Conservation (phyloP, 768 basidiomycete species). For the Boletus insuetus region DNA sequence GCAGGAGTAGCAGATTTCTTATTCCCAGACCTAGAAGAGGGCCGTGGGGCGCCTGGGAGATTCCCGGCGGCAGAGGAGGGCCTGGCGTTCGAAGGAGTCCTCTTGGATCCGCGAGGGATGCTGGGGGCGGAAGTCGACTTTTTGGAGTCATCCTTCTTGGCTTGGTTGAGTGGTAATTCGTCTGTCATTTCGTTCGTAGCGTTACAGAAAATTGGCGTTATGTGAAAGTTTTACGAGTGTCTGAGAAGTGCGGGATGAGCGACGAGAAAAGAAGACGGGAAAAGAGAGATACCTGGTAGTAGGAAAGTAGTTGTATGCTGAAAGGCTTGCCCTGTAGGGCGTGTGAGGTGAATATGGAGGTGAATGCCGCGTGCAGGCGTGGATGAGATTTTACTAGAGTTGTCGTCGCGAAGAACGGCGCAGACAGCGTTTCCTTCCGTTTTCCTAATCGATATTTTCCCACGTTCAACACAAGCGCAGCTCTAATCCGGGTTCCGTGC, state of each 20-base stretch:
- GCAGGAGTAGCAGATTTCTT: constrained; percentile 47
- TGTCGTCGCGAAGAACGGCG: constrained; percentile 37
- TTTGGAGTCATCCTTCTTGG: constrained; percentile 71
- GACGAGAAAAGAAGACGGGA: constrained; percentile 5
- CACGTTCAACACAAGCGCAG: constrained; percentile 23
- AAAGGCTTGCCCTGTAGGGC: constrained; percentile 89
- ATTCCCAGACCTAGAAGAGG: constrained; percentile 65
- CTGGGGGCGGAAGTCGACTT: constrained; percentile 47
- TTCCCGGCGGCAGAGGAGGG: constrained; percentile 41
- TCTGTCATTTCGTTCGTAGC: constrained; percentile 90
- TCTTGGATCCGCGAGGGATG: constrained; percentile 56
- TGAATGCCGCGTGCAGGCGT: constrained; percentile 56
- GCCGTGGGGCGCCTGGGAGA: constrained; percentile 47
- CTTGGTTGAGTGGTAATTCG: constrained; percentile 51
- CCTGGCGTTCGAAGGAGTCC: constrained; percentile 47
- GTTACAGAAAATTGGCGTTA: constrained; percentile 37
- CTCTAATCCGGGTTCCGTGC: neutral
- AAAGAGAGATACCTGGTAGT: constrained; percentile 42
- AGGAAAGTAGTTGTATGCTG: constrained; percentile 42
- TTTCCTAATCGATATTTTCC: constrained; percentile 25
- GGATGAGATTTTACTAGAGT: constrained; percentile 42
- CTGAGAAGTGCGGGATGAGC: constrained; percentile 24
- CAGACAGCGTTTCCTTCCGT: constrained; percentile 1
- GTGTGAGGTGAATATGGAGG: constrained; percentile 64
- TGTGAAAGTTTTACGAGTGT: constrained; percentile 49